Base-by-base conservation (phyloP, 208 protist genomes). In the Balamuthia mandrillaris region DNA sequence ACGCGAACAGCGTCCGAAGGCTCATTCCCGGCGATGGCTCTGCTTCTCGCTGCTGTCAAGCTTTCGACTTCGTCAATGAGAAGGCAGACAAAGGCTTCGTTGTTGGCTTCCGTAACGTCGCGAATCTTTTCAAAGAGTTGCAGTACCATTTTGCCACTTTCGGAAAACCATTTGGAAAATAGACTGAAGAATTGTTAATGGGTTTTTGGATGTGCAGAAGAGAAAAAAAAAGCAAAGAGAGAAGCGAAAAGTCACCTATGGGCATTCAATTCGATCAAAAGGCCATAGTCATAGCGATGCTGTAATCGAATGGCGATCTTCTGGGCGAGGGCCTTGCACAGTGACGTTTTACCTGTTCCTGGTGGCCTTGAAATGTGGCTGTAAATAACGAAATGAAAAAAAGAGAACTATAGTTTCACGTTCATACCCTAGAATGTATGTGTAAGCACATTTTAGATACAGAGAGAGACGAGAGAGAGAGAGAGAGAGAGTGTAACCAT, bases 91-190 rank as follows among this genome's bases (percentile, higher is more conserved):
- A 98, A 90, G 14, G 75, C n/a, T n/a, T n/a, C 90, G 41, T 90
- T 52, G n/a, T 75, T 79, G 45, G 93, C 93, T 0, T 91, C 89
- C 1, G 95, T 88, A n/a, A 96, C 45, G 49, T 93, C 88, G 33
- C 91, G 91, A 33, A 98, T 94, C 39, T 90, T 90, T 10, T 89
- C 66, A 79, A 99, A 99, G 14, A 99, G 74, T 45, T 93, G 90
- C 88, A 96, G 92, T 29, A 99, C 97, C 66, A 98, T 92, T 90
- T 99, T 99, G 0, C 97, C 97, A 81, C 93, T 97, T 90, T 99
- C 97, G 85, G 24, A 10, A n/a, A n/a, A n/a, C n/a, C n/a, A 42
- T 14, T n/a, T 6, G 66, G 27, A n/a, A n/a, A n/a, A n/a, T n/a
- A n/a, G n/a, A n/a, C n/a, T n/a, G n/a, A n/a, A n/a, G n/a, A n/a